A percentile compares a stretch with the other conserved stretches of the same genome.
Evolutionary conservation across 768 basidiomycete species (phyloP).

Genomic region (Chalciporus pseudorubinellus): DNA sequence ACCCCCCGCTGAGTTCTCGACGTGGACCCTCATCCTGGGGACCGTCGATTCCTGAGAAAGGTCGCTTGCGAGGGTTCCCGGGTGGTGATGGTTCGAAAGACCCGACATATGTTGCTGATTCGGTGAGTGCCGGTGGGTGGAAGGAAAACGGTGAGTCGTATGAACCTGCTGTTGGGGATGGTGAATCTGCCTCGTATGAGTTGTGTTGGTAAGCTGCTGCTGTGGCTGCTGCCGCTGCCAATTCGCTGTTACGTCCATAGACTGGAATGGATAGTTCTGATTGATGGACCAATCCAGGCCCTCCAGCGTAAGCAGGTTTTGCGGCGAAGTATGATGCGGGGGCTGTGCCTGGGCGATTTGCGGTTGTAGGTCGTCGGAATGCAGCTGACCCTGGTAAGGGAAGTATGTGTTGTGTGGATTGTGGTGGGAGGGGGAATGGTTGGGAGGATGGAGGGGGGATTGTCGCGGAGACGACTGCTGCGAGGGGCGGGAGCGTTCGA

Average conservation of each 20-base stretch:
- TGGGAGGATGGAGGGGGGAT: slow-evolving; percentile 48
- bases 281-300: slow-evolving; percentile 52
- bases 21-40: slow-evolving; percentile 39
- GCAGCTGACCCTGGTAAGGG: slow-evolving; percentile 54
- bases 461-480: slow-evolving; percentile 73
- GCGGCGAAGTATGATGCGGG: slow-evolving; percentile 60
- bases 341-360: slow-evolving; percentile 68
- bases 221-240: slow-evolving; percentile 35
- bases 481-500: slow-evolving; percentile 69
- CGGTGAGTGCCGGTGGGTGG: slow-evolving; percentile 59
- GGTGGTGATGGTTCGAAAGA: slow-evolving; percentile 34
- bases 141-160: slow-evolving; percentile 78
- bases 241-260: slow-evolving; percentile 38
- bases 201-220: slow-evolving; percentile 29
- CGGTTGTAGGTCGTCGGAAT: slow-evolving; percentile 56
- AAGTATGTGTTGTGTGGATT: slow-evolving; percentile 50
- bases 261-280: slow-evolving; percentile 41
- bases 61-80: slow-evolving; percentile 58
- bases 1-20: slow-evolving; percentile 34
- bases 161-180: slow-evolving; percentile 29
- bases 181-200: slow-evolving; percentile 32
- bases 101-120: slow-evolving; percentile 31
- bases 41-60: slow-evolving; percentile 57
- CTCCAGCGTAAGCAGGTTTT: slow-evolving; percentile 47
- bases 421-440: slow-evolving; percentile 38